Base-by-base conservation (phyloP, 2,329 filamentous ascomycete genomes). In the Xylariaceae sp. region DNA sequence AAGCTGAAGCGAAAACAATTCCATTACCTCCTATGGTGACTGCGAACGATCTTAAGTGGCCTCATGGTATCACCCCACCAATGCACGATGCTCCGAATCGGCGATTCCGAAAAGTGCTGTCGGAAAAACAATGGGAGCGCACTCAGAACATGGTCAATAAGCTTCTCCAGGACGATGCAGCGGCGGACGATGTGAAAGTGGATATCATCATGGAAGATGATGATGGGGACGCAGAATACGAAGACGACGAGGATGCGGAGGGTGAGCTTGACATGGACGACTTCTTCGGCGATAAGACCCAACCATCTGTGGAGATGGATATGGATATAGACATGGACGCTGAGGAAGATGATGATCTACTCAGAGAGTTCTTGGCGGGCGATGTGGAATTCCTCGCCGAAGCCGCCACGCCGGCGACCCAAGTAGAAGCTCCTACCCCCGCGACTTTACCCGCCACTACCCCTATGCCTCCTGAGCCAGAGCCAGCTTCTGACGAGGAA, bases 31-130 rank as follows among this genome's bases (percentile, higher is more conserved):
- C 79, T 56, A 88, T 91, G 67, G 81, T 95, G 54, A 83, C 57
- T 18, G 71, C 90, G 67, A 78, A 74, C 72, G 86, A 75, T 4
- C 86, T 87, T 67, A 87, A 85, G 69, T 96, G 89, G 79, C 88
- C 91, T 0, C 92, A 96, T 73, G 92, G 92, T 37, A 78, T 96
- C 17, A 94, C 91, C 1, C 90, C 92, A 4, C 92, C 92, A 0
- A 90, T 96, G 86, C 88, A 90, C 70, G 90, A 90, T 77, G 90
- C 88, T 49, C 82, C 89, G 49, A 91, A 90, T 72, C 85, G 90
- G 34, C 83, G 92, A 37, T 96, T 96, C 74, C 85, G 91, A 59
- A 92, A 92, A 70, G 86, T 90, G 2, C 84, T 93, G 56, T 90
- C 87, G 61, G 87, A 92, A 59, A 87, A 90, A 61, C 89, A 92